Evolutionary conservation across 1,284 basidiomycete genomes (phyloP).

Genomic region (Moesziomyces sp.): DNA sequence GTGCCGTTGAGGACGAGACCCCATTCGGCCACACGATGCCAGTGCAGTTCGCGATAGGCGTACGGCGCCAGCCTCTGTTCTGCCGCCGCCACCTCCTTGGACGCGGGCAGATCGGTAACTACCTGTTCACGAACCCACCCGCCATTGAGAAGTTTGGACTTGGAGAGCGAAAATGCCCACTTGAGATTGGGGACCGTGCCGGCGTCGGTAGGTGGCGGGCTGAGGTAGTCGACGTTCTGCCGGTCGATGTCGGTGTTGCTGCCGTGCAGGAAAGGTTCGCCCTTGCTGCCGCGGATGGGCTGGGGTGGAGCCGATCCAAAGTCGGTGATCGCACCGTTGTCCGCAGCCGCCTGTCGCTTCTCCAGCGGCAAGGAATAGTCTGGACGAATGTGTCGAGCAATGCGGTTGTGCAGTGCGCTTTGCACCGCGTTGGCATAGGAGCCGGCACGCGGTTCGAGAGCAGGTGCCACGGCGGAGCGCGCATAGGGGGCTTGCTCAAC

Average conservation of each 20-base stretch:
- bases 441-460: background rate
- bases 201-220: constrained; percentile 5
- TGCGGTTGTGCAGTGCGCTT: constrained; percentile 15
- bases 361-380: background rate
- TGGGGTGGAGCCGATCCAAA: constrained; percentile 2
- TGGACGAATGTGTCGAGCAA: constrained; percentile 20
- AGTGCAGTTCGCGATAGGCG: constrained; percentile 26
- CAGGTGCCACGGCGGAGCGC: background rate
- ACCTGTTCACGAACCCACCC: constrained; percentile 20
- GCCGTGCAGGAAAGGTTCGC: constrained; percentile 7
- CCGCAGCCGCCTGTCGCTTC: background rate
- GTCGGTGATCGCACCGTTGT: constrained; percentile 3
- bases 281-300: constrained; percentile 14
- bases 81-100: constrained; percentile 3
- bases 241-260: constrained; percentile 10
- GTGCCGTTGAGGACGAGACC: constrained; percentile 61
- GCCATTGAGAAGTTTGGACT: constrained; percentile 4
- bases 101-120: constrained; percentile 6
- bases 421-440: background rate
- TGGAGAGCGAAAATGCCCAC: constrained; percentile 11
- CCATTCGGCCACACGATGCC: constrained; percentile 39
- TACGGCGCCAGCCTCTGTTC: constrained; percentile 10
- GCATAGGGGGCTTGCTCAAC: constrained; percentile 2
- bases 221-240: constrained; percentile 13
- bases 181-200: constrained; percentile 14